These are phyloP conservation scores for Porogramme epimiltina DNA, from an alignment of 1,284 basidiomycete species.

Conservation along the genomic window DNA sequence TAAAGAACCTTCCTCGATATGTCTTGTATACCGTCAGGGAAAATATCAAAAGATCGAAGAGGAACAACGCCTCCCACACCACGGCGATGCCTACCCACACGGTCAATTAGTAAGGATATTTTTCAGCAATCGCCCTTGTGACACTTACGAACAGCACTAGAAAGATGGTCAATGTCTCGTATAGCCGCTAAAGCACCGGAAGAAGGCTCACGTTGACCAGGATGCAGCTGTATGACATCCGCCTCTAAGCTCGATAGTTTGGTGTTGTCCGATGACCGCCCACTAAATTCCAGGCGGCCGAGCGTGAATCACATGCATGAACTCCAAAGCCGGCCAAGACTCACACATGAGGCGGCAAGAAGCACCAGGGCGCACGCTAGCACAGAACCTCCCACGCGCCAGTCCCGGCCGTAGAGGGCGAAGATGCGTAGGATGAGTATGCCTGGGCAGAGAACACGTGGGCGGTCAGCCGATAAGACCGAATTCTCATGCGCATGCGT, in stretches of 20 bases:
- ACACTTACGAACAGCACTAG: constrained; percentile 25
- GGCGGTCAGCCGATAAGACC: too few species aligned
- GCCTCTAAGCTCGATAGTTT: constrained; percentile 21
- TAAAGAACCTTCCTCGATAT: constrained; percentile 12
- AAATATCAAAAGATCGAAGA: constrained; percentile 32
- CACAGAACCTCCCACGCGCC: constrained; percentile 20
- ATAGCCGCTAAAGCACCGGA: background rate
- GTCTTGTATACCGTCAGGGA: constrained; percentile 32
- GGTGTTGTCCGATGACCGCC: constrained; percentile 24
- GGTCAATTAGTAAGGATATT: too few species aligned
- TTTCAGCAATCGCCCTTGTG: background rate
- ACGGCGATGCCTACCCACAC: constrained; percentile 26
- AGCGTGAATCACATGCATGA: too few species aligned
- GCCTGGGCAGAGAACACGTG: constrained; percentile 10
- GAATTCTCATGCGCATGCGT: too few species aligned
- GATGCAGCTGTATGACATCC: constrained; percentile 27
- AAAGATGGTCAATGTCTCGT: too few species aligned
- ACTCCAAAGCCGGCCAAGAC: too few species aligned
- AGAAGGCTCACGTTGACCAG: constrained; percentile 18
- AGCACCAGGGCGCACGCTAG: constrained; percentile 16
- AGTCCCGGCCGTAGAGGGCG: constrained; percentile 29
- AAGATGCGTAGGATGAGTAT: constrained; percentile 29
- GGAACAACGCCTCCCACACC: constrained; percentile 33
- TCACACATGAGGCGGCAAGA: constrained; percentile 25
- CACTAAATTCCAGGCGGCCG: too few species aligned